Base-by-base conservation (phyloP, 352 stramenopile genomes). In the Globisporangium okanoganense region DNA sequence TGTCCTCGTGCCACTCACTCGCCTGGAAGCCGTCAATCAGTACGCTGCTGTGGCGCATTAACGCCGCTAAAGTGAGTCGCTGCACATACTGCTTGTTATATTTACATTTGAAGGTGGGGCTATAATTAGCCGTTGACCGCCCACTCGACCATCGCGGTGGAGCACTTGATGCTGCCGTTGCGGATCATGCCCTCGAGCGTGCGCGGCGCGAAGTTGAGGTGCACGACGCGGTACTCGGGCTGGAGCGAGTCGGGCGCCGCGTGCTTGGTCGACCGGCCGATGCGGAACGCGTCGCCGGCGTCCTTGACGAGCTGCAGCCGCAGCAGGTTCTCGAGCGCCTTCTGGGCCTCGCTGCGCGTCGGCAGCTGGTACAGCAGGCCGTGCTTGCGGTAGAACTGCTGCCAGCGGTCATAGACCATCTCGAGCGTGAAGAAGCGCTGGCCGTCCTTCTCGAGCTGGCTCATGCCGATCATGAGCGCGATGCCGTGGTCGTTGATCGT, bases 381-480 rank as follows among this genome's bases (percentile, higher is more conserved):
- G 61, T 92, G 81, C 63, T 90, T 82, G 20, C 82, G 83, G 53
- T 83, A 81, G 50, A 95, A 95, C n/a, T 76, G 72, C 49, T 89
- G 72, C 83, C 85, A 95, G 29, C 81, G 76, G 50, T 72, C 64
- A 56, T 91, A 95, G 18, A 95, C 79, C 85, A 93, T 95, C 61
- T 93, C 85, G 33, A 95, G 72, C 50, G 85, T 93, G 55, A 86
- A 91, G 24, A 86, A 77, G 5, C 66, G 65, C 56, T 88, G 76
- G 20, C 72, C 77, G 8, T 83, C 72, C 53, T 81, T 81, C 57
- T 95, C 84, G 3, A 93, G 59, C 43, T 90, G 80, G 43, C 79
- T 82, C 85, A 93, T 95, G 10, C 79, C 84, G 18, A 93, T 80
- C 14, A 93, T 56, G 25, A 95, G 64, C 10, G 78, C 82, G n/a